These are phyloP conservation scores for Mrakia frigida DNA, from an alignment of 768 basidiomycete genomes.

Conservation along the genomic window DNA sequence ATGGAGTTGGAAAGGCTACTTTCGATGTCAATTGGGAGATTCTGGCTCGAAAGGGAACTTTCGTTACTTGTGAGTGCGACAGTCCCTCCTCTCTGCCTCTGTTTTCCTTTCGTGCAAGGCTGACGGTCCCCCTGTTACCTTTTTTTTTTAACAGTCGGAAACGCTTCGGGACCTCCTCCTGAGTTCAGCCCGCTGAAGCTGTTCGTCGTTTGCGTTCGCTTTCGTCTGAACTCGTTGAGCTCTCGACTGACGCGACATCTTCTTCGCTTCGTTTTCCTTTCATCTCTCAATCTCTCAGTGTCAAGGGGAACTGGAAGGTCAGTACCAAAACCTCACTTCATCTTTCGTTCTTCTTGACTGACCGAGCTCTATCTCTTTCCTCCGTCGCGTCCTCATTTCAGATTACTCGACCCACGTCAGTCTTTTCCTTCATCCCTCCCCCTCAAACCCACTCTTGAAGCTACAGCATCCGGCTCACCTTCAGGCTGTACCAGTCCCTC, in stretches of 20 bases:
- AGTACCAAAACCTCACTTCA: no score
- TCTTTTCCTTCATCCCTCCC: constrained; percentile 41
- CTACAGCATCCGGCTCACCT: no score
- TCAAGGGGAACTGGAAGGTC: neutral
- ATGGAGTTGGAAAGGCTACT: constrained; percentile 97
- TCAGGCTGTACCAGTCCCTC: no score
- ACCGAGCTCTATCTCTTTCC: no score
- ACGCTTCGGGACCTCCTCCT: constrained; percentile 65
- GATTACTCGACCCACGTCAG: constrained; percentile 63
- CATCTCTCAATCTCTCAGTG: no score
- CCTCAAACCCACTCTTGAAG: no score
- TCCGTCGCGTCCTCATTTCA: neutral
- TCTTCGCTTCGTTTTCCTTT: no score
- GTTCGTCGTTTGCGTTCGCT: no score
- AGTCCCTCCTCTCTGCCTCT: neutral
- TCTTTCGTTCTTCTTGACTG: no score
- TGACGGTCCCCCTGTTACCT: constrained; percentile 47
- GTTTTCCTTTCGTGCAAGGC: constrained; percentile 53
- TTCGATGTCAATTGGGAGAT: constrained; percentile 48
- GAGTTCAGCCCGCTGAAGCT: constrained; percentile 65
- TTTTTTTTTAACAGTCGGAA: constrained; percentile 64
- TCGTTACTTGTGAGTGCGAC: constrained; percentile 24
- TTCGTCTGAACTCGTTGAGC: no score
- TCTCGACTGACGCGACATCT: no score
- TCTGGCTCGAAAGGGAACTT: constrained; percentile 24